A percentile compares a stretch with the other conserved stretches of the same genome.
These are phyloP conservation scores for Hypoxylon perforatum DNA, from an alignment of 495 filamentous ascomycete species.

Conservation along the genomic window DNA sequence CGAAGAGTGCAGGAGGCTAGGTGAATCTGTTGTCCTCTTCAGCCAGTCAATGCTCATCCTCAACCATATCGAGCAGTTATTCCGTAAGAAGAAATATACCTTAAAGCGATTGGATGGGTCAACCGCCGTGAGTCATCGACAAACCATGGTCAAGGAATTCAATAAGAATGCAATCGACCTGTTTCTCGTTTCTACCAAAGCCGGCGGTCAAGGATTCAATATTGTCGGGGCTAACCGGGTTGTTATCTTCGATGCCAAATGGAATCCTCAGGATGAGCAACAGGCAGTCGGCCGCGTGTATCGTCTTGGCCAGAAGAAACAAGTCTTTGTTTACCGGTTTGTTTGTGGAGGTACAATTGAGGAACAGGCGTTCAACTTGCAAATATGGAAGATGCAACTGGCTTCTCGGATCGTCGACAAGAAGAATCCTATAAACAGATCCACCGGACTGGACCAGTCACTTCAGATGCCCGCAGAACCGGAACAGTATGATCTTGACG, in stretches of 20 bases:
- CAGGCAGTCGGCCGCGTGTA: constrained; percentile 91
- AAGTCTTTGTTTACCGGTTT: constrained; percentile 90
- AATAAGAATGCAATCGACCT: constrained; percentile 64
- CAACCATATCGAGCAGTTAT: constrained; percentile 69
- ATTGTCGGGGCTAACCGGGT: constrained; percentile 87
- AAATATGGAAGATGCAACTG: constrained; percentile 83
- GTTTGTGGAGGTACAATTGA: constrained; percentile 83
- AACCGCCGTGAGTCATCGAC: constrained; percentile 64
- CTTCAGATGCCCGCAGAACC: constrained; percentile 67
- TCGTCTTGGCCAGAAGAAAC: constrained; percentile 84
- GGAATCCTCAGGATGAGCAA: constrained; percentile 83
- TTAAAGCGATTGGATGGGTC: constrained; percentile 75
- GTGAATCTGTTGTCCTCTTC: constrained; percentile 85
- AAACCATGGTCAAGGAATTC: constrained; percentile 72
- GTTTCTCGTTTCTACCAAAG: constrained; percentile 84
- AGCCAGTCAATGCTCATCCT: constrained; percentile 77
- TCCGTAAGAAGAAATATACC: constrained; percentile 54
- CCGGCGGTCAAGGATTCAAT: constrained; percentile 86
- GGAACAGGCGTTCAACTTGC: constrained; percentile 72
- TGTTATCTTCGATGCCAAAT: constrained; percentile 85
- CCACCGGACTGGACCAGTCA: constrained; percentile 64
- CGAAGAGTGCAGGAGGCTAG: constrained; percentile 63
- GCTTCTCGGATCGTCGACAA: constrained; percentile 84
- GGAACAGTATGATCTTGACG: constrained; percentile 61
- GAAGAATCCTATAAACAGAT: constrained; percentile 72